phyloP scores from a whole-genome alignment of 208 protist genomes.

The Acanthamoeba sp. region DNA sequence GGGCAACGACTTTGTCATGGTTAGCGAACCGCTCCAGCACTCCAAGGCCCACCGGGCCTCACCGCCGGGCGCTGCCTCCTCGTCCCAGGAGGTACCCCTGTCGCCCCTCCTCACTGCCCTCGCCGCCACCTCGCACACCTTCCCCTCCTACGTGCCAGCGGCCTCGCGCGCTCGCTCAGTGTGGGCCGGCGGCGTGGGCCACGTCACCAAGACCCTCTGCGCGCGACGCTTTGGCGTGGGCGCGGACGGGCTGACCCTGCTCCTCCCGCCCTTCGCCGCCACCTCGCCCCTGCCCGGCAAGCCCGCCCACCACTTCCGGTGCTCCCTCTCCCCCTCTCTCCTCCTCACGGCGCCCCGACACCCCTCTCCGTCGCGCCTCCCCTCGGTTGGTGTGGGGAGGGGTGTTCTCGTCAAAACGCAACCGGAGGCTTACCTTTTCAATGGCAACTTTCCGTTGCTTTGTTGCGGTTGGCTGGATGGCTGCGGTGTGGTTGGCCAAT shows the following conservation, averaged over 20 bases:
- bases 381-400: too few relatives aligned
- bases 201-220: slow-evolving; percentile 13
- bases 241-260: not conserved
- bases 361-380: too few relatives aligned
- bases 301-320: slow-evolving; percentile 18
- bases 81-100: not conserved
- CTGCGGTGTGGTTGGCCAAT: too few relatives aligned
- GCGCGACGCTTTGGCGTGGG: slow-evolving; percentile 7
- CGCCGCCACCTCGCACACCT: not conserved
- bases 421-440: too few relatives aligned
- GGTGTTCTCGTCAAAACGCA: too few relatives aligned
- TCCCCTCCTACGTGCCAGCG: slow-evolving; percentile 1
- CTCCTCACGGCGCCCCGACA: not conserved
- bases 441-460: not conserved
- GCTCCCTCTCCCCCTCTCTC: not conserved
- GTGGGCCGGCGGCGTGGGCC: slow-evolving; percentile 35
- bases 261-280: not conserved
- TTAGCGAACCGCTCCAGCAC: not conserved
- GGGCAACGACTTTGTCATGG: slow-evolving; percentile 43
- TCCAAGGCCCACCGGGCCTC: not conserved
- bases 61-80: not conserved
- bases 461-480: too few relatives aligned
- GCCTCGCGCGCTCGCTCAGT: not conserved
- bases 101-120: not conserved
- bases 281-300: not conserved